phyloP scores from a whole-genome alignment of 371 early-diverging fungal genomes.

The Mycotypha africana region DNA sequence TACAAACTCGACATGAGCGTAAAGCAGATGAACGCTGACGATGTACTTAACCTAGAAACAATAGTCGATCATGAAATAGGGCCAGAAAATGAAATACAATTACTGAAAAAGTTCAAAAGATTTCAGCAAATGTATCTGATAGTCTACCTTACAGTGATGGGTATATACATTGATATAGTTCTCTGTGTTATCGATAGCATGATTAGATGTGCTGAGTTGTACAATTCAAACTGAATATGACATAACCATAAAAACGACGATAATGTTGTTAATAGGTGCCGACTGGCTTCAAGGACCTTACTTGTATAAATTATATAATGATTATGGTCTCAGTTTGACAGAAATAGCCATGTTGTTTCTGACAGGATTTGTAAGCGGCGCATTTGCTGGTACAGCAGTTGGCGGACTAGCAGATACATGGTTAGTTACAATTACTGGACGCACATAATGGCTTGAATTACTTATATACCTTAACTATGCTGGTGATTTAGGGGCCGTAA shows the following conservation, averaged over 20 bases:
- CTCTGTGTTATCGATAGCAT: not conserved
- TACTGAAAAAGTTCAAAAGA: constrained; percentile 18
- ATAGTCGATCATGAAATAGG: constrained; percentile 7
- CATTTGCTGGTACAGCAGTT: constrained; percentile 67
- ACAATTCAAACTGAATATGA: too few species aligned
- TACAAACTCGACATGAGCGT: too few species aligned
- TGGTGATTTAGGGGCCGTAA: constrained; percentile 54
- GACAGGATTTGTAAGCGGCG: constrained; percentile 69
- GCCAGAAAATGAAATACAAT: constrained; percentile 10
- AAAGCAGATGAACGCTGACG: too few species aligned
- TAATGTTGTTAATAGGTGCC: constrained; percentile 37
- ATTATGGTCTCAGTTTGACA: constrained; percentile 22
- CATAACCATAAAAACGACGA: too few species aligned
- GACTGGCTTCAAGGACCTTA: constrained; percentile 80
- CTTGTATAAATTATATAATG: constrained; percentile 64
- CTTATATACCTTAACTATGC: not conserved
- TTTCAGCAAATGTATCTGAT: constrained; percentile 46
- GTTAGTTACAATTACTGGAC: constrained; percentile 27
- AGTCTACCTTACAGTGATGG: constrained; percentile 62
- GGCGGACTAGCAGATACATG: constrained; percentile 70
- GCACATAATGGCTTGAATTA: not conserved
- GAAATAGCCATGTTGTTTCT: not conserved
- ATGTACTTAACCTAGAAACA: too few species aligned
- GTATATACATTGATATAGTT: constrained; percentile 22
- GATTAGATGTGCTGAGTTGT: too few species aligned